These are phyloP conservation scores for Phoma sp. DNA, from an alignment of 2,329 filamentous ascomycete genomes.

Conservation along the genomic window DNA sequence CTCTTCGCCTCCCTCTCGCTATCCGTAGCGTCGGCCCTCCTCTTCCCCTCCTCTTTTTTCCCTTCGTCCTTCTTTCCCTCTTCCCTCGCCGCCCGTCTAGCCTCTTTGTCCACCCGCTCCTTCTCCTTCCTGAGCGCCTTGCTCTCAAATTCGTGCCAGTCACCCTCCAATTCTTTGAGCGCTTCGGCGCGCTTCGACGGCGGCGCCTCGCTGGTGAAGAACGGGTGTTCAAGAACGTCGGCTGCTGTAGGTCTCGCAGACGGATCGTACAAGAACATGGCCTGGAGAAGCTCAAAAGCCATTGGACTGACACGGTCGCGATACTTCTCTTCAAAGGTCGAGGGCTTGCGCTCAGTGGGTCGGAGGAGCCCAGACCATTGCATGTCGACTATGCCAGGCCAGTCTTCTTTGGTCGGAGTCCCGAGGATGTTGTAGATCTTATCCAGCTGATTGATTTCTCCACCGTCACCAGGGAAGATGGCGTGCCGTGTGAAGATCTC, in stretches of 20 bases:
- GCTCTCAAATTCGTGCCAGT: constrained; percentile 99
- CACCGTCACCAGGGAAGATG: constrained; percentile 93
- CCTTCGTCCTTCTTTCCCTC: constrained; percentile 41
- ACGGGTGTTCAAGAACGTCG: constrained; percentile 83
- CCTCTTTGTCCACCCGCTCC: constrained; percentile 69
- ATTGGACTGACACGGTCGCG: constrained; percentile 75
- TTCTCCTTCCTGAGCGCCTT: constrained; percentile 93
- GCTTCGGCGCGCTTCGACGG: constrained; percentile 77
- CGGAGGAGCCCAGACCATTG: constrained; percentile 95
- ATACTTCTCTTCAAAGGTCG: constrained; percentile 84
- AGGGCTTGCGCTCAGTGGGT: constrained; percentile 74
- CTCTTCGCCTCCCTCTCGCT: constrained; percentile 45
- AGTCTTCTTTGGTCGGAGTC: constrained; percentile 82
- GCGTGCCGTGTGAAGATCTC: constrained; percentile 95
- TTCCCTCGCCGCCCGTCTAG: constrained; percentile 48
- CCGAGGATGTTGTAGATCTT: constrained; percentile 95
- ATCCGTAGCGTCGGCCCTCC: constrained; percentile 37
- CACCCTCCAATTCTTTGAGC: constrained; percentile 82
- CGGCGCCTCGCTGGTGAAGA: constrained; percentile 86
- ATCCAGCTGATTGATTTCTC: constrained; percentile 94
- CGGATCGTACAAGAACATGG: constrained; percentile 92
- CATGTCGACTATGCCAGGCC: constrained; percentile 91
- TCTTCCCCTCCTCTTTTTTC: constrained; percentile 45
- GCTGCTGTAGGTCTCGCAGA: constrained; percentile 80
- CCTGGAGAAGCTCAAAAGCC: constrained; percentile 80